Base-by-base conservation (phyloP, 139 green algal species). In the Asterochloris sp. region DNA sequence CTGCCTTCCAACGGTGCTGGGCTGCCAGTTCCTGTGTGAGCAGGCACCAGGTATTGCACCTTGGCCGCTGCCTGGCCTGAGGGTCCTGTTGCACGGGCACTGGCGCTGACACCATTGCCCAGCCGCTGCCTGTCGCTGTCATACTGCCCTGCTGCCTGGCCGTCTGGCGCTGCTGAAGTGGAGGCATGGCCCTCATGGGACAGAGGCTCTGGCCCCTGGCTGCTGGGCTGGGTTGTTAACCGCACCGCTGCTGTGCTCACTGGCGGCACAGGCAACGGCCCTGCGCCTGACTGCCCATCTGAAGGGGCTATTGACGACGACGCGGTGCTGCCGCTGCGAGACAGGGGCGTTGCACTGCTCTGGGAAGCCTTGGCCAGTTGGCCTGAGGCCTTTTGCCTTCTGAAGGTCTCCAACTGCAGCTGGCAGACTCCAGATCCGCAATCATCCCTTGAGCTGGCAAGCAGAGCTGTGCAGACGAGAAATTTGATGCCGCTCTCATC, bases 371-470 rank as follows among this genome's bases (percentile, higher is more conserved):
- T 60, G 61, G 67, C 21, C 19, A 8, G 69, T 85, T 85, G 47
- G 47, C 54, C 73, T 82, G 69, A 47, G 24, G 75, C 82, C 60
- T 86, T 89, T 60, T 78, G 75, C 38, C 80, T 79, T 21, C 78
- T 73, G 71, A 89, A 89, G 16, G 84, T 80, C 24, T 89, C 86
- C 61, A 89, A 79, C 86, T 89, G 78, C 67, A 77, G 15, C 76
- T 23, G 13, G 16, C 24, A 77, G 63, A n/a, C 6, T n/a, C 6
- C 14, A 60, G 15, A 71, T 21, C 21, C 28, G 21, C 11, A 27
- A 23, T 0, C 12, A 17, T 13, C 15, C 15, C 15, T 66, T 1
- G 23, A 67, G 10, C 11, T 27, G n/a, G 28, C 73, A 17, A 29
- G 16, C 14, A 71, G 4, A 54, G 38, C 66, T 24, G 19, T 71